Conservation (phyloP, 345 rosid genomes). For the Euphorbia pulcherrima region DNA sequence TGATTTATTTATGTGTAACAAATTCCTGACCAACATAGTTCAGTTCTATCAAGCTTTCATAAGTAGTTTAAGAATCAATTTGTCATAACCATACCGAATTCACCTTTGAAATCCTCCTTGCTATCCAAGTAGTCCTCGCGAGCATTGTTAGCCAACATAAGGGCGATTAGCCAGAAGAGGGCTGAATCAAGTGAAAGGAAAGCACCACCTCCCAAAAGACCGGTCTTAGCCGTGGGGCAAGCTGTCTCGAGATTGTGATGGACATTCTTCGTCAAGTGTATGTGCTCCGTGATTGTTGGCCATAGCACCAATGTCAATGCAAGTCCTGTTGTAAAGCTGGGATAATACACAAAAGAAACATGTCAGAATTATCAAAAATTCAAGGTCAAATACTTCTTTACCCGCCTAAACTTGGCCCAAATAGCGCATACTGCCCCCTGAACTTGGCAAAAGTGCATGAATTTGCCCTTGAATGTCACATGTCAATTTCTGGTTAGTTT, state of each 20-base stretch:
- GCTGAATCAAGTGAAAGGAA: constrained; percentile 72
- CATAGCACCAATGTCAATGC: constrained; percentile 54
- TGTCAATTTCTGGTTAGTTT: no score
- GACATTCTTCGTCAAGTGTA: constrained; percentile 56
- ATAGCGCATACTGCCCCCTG: no score
- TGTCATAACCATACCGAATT: background rate
- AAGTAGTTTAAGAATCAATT: background rate
- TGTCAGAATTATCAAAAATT: background rate
- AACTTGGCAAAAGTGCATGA: no score
- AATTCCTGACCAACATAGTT: background rate
- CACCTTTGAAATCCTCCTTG: constrained; percentile 26
- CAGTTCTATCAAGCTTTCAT: background rate
- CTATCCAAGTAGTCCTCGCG: constrained; percentile 81
- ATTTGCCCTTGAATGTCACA: no score
- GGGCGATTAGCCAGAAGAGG: constrained; percentile 72
- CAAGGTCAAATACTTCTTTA: no score
- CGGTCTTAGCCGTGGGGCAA: constrained; percentile 85
- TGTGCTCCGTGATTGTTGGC: constrained; percentile 76
- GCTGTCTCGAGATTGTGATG: constrained; percentile 42
- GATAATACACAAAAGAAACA: background rate
- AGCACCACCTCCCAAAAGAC: constrained; percentile 79
- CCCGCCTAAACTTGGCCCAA: no score
- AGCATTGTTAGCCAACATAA: constrained; percentile 73
- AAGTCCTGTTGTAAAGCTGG: constrained; percentile 55
- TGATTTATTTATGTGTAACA: background rate